Conservation (phyloP, 2,329 filamentous ascomycete genomes). For the Diaporthe longicolla region DNA sequence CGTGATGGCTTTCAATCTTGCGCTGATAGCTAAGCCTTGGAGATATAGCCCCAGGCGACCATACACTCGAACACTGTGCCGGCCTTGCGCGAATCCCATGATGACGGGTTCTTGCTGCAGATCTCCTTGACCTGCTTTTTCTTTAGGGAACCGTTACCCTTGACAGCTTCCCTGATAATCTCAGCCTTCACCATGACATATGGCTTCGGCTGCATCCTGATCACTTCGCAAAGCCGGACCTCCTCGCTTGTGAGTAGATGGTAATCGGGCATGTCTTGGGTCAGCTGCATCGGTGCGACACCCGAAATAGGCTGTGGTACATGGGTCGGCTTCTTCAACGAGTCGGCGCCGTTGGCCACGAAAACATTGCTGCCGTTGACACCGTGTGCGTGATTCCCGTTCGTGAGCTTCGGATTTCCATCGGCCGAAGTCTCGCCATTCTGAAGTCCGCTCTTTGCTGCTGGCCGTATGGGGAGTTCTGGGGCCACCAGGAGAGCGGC, state of each 20-base stretch:
- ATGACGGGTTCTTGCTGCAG: conserved; percentile 63
- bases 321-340: conserved; percentile 65
- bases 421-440: conserved; percentile 56
- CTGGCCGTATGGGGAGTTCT: conserved; percentile 77
- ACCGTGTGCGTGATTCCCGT: conserved; percentile 64
- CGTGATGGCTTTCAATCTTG: too few species aligned
- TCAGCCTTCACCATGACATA: conserved; percentile 96
- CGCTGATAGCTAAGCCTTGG: conserved; percentile 73
- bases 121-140: conserved; percentile 95
- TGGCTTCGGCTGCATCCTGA: conserved; percentile 91
- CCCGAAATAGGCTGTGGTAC: conserved; percentile 71
- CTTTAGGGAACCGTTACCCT: conserved; percentile 88
- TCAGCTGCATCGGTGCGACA: conserved; percentile 75
- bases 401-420: conserved; percentile 62
- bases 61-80: conserved; percentile 94
- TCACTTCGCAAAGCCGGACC: conserved; percentile 84
- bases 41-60: conserved; percentile 92
- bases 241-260: conserved; percentile 91
- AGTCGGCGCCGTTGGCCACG: conserved; percentile 58
- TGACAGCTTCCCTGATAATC: conserved; percentile 90
- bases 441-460: conserved; percentile 49
- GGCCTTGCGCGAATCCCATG: conserved; percentile 85
- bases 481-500: conserved; percentile 83
- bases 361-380: conserved; percentile 62
- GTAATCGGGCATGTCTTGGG: conserved; percentile 83